A percentile compares a stretch with the other conserved stretches of the same genome.
Conservation (phyloP, 768 basidiomycete genomes). For the Mycena alexandri region DNA sequence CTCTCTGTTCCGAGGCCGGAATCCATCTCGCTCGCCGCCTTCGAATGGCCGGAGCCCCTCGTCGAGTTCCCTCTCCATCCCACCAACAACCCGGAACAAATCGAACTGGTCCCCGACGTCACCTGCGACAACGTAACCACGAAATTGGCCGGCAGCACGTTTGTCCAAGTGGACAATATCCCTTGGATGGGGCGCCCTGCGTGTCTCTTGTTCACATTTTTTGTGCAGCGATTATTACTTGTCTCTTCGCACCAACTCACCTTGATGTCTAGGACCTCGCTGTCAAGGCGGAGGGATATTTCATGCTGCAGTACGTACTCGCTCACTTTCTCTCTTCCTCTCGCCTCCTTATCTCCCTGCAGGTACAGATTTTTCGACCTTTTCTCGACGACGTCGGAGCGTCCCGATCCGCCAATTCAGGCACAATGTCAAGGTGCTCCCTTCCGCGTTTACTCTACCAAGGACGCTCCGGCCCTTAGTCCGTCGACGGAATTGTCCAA, state of each 20-base stretch:
- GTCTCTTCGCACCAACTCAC: too few species aligned
- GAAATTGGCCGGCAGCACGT: constrained; percentile 70
- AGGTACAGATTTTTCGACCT: constrained; percentile 58
- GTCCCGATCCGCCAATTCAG: constrained; percentile 46
- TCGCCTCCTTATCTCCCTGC: not conserved
- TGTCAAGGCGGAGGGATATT: constrained; percentile 76
- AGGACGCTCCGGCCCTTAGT: constrained; percentile 57
- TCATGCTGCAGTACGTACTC: constrained; percentile 56
- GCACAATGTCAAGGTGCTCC: constrained; percentile 56
- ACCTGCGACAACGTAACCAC: constrained; percentile 49
- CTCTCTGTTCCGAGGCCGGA: constrained; percentile 64
- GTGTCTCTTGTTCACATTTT: constrained; percentile 72
- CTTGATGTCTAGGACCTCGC: constrained; percentile 67
- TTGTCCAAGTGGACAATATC: constrained; percentile 66
- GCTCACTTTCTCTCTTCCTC: not conserved
- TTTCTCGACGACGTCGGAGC: constrained; percentile 40
- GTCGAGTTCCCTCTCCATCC: too few species aligned
- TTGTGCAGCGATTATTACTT: constrained; percentile 52
- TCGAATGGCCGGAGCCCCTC: not conserved
- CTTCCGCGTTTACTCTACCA: constrained; percentile 60
- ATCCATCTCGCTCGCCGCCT: constrained; percentile 24
- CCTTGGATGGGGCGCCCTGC: constrained; percentile 66
- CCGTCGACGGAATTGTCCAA: constrained; percentile 60
- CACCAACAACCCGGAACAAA: too few species aligned
- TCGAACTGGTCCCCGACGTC: too few species aligned